Base-by-base conservation (phyloP, 306 rosid genomes). In the Casuarina equisetifolia region DNA sequence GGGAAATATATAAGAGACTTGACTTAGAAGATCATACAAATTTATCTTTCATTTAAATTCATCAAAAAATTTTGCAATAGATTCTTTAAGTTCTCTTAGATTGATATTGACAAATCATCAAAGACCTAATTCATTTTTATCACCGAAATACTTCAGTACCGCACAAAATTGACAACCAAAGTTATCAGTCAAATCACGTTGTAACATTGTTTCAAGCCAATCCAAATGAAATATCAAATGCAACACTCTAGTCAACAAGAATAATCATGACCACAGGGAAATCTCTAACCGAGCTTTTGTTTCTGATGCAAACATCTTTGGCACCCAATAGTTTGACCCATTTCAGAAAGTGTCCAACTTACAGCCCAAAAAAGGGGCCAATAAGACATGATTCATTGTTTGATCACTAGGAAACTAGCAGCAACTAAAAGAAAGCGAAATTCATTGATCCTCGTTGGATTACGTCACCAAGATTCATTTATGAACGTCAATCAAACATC, bases 401-500 rank as follows among this genome's bases (percentile, higher is more conserved):
- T 61, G 43, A 32, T 61, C 68, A 35, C 68, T 15, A 16, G 36
- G 68, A 61, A 61, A 35, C 43, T 12, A 32, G n/a, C n/a, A 61
- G 17, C 2, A 35, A 32, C 16, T 11, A 36, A 61, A 32, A 43
- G 43, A 12, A 61, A 1, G 36, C 68, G 32, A 25, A 35, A 42
- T 61, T 61, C 68, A 61, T 43, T 61, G 13, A 36, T 61, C 43
- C 68, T 61, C 32, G 7, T 35, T 36, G n/a, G 3, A 36, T 11
- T 61, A 35, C 5, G 44, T 61, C n/a, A 61, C 68, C 12, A 6
- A 61, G 68, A 61, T 35, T 12, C 6, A 11, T 35, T 11, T 36
- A 61, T 61, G 86, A 68, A 79, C 25, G 45, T 82, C 48, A 4
- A 74, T 79, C 84, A 52, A 80, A 78, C 84, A 67, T 1, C 43